Base-by-base conservation (phyloP, 2,329 filamentous ascomycete genomes). In the Plectosphaerella cucumerina region DNA sequence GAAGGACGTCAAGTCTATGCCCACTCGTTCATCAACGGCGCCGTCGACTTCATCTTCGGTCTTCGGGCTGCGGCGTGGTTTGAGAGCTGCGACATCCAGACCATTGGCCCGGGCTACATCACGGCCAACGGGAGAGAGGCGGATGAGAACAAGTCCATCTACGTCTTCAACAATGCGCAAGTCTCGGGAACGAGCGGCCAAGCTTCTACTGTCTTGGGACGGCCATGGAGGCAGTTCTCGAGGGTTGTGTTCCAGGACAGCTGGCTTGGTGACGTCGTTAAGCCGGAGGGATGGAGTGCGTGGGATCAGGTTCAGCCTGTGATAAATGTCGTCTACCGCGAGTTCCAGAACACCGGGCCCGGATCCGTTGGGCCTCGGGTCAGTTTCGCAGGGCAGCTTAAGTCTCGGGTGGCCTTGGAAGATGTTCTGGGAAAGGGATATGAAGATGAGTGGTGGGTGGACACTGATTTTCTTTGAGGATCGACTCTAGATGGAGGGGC, bases 41-140 rank as follows among this genome's bases (percentile, higher is more conserved):
- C 77, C 1, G 76, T 76, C 6, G 81, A 84, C 61, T 84, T 81
- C 63, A 78, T 84, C 61, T 84, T 84, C 56, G 81, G 81, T 10
- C 76, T 81, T 59, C 61, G 69, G 20, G 78, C 74, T 1, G 59
- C 64, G 3, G 73, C 73, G 10, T 84, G 79, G 79, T 79, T 84
- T 54, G 73, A 80, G 49, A 78, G 50, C 54, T 70, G 71, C 52
- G 70, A 76, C 44, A 76, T 83, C 53, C 63, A 72, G 35, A 74
- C 77, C 23, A 63, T 76, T 5, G 61, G 65, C 14, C 65, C 64
- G 0, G 77, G 77, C 15, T 77, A 68, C 58, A 68, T 78, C 54
- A 76, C 74, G 10, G 73, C 73, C 51, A 69, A 67, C 49, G 76
- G 76, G 6, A 69, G 75, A 44, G 50, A 66, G 23, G 59, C 63